phyloP scores from a whole-genome alignment of 169 alveolate species.

The Cryptosporidium viatorum region DNA sequence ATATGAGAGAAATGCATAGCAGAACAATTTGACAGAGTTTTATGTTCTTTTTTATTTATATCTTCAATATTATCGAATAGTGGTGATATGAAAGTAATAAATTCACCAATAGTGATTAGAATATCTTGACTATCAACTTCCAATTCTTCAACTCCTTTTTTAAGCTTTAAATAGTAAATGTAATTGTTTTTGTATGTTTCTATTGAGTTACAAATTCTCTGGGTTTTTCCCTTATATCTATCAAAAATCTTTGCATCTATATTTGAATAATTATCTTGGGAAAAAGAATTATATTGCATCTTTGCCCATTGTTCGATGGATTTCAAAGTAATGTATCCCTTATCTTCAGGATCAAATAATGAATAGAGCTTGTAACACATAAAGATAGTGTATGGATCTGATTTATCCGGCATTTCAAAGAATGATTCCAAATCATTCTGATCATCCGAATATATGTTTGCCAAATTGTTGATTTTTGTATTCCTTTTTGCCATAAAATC shows the following conservation, averaged over 20 bases:
- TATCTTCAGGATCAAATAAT: conserved; percentile 36
- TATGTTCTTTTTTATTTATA: background rate
- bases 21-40: background rate
- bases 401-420: conserved; percentile 21
- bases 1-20: conserved; percentile 23
- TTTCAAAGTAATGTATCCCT: conserved; percentile 41
- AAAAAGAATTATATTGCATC: background rate
- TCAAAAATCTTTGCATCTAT: conserved; percentile 1
- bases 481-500: conserved; percentile 29
- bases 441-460: background rate
- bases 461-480: conserved; percentile 24
- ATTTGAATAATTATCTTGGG: background rate
- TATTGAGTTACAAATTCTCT: conserved; percentile 35
- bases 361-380: conserved; percentile 50
- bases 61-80: conserved; percentile 22
- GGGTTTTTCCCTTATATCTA: conserved; percentile 14
- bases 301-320: conserved; percentile 54
- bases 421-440: conserved; percentile 2
- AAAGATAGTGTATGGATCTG: background rate
- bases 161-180: too few species aligned
- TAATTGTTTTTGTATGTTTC: conserved; percentile 48
- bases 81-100: conserved; percentile 16
- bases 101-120: conserved; percentile 42
- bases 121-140: conserved; percentile 1
- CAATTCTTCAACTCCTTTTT: background rate